phyloP scores from a whole-genome alignment of 2,329 filamentous ascomycete genomes.

The Hypoxylon sp. region DNA sequence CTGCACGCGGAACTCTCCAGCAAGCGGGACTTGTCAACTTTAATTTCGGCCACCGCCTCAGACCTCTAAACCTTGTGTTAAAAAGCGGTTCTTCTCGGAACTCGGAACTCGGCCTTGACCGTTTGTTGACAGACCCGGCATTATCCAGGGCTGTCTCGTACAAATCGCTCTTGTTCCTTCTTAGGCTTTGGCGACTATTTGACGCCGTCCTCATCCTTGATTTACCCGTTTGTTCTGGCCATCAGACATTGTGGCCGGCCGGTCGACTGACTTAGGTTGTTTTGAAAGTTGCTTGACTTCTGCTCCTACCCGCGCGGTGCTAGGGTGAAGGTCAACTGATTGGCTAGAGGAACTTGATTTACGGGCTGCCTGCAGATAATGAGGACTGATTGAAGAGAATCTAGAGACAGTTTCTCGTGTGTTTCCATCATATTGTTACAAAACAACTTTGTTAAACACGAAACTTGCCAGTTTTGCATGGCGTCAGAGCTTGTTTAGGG shows the following conservation, averaged over 20 bases:
- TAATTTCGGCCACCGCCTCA: conserved; percentile 6
- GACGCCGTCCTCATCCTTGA: conserved; percentile 8
- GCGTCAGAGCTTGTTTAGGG: conserved; percentile 43
- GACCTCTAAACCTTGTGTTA: conserved; percentile 25
- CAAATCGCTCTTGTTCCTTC: conserved; percentile 7
- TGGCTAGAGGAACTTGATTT: conserved; percentile 33
- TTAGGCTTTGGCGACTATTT: conserved; percentile 16
- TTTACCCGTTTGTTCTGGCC: conserved; percentile 26
- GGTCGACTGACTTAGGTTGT: conserved; percentile 29
- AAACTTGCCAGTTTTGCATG: conserved; percentile 44
- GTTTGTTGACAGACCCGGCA: conserved; percentile 23
- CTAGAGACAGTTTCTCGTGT: conserved; percentile 33
- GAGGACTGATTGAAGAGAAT: conserved; percentile 39
- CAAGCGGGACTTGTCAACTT: conserved; percentile 23
- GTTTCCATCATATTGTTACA: conserved; percentile 34
- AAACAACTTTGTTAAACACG: conserved; percentile 40
- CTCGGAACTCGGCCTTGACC: neutral
- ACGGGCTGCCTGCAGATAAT: conserved; percentile 46
- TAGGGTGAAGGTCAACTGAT: conserved; percentile 33
- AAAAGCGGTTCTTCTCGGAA: conserved; percentile 2
- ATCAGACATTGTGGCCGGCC: conserved; percentile 22
- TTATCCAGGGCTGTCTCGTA: conserved; percentile 22
- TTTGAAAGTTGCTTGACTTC: conserved; percentile 40
- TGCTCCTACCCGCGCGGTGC: conserved; percentile 44
- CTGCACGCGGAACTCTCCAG: conserved; percentile 14